These are phyloP conservation scores for Eucalyptus viminalis DNA, from an alignment of 345 rosid genomes.

Conservation along the genomic window DNA sequence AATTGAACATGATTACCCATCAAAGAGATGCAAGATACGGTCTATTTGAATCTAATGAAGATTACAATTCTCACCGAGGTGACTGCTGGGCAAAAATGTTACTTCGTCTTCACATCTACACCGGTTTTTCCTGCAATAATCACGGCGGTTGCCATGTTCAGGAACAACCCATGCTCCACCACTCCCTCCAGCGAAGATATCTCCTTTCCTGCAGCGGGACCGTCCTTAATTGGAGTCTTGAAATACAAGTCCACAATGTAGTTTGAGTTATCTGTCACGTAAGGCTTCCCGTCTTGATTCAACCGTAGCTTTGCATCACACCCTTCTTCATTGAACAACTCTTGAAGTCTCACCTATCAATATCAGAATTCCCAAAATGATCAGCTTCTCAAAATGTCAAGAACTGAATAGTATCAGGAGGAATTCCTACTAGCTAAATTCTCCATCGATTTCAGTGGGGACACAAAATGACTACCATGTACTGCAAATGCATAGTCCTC, in stretches of 20 bases:
- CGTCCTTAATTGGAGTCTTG: constrained; percentile 61
- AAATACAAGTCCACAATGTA: constrained; percentile 89
- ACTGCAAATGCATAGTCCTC: not conserved
- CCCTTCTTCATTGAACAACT: constrained; percentile 63
- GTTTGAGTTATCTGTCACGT: constrained; percentile 80
- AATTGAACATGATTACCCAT: not conserved
- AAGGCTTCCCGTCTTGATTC: constrained; percentile 48
- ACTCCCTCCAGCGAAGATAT: constrained; percentile 74
- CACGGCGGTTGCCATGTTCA: constrained; percentile 90
- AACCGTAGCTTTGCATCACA: constrained; percentile 65
- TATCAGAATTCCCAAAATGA: not conserved
- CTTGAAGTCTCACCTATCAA: constrained; percentile 30
- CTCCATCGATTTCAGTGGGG: rapidly evolving
- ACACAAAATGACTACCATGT: not conserved
- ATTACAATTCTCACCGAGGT: not conserved
- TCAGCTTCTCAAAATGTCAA: not conserved
- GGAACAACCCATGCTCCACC: constrained; percentile 88
- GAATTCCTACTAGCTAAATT: not conserved
- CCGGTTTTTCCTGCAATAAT: constrained; percentile 83
- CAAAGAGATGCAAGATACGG: not conserved
- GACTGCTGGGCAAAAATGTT: constrained; percentile 2
- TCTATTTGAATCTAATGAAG: not conserved
- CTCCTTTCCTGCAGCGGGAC: constrained; percentile 66
- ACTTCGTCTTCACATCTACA: constrained; percentile 69
- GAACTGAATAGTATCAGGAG: not conserved